Evolutionary conservation across 306 rosid genomes (phyloP), one percentile per base, ranked within the genome.

Genomic region (Cicer pinnatifidum): DNA sequence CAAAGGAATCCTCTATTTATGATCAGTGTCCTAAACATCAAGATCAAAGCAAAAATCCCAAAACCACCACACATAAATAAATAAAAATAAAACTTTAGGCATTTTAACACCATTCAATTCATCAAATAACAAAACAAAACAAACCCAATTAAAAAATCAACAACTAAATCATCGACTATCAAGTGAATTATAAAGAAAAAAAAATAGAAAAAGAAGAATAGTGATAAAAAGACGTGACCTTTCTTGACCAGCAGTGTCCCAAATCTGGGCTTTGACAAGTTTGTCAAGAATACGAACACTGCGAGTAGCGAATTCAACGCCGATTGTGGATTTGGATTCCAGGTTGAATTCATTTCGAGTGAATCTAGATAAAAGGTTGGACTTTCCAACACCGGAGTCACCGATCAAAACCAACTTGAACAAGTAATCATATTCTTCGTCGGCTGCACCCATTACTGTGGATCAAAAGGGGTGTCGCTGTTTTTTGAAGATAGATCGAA

Each of bases 181-280:
- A 40, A 50, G 1, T 1, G 33, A 46, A 58, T 0, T 1, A 54
- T 6, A 10, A 67, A 54, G 5, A 53, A 39, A 17, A 1, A 15
- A 1, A 59, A 39, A 11, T 0, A 17, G 0, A 20, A 52, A 71
- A 0, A 0, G 7, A 6, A 4, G 33, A 43, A 6, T 11, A 46
- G 50, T 11, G 23, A 9, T 13, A 6, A 47, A 73, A 56, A 44
- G 20, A 41, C 19, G 11, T 0, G 44, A 88, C 96, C 96, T 88
- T 82, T 90, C 96, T 79, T 90, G 96, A 39, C 96, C 96, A 2
- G 96, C 96, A 0, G 96, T 90, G 77, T 90, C 96, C 96, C 96
- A 90, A 81, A 90, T 90, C 84, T 90, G 96, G 5, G 93, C 96
- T 84, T 90, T 90, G 45, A 88, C 90, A 46, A 88, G 73, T 79